phyloP scores from a whole-genome alignment of 306 rosid species.

The Gleditsia sinensis region DNA sequence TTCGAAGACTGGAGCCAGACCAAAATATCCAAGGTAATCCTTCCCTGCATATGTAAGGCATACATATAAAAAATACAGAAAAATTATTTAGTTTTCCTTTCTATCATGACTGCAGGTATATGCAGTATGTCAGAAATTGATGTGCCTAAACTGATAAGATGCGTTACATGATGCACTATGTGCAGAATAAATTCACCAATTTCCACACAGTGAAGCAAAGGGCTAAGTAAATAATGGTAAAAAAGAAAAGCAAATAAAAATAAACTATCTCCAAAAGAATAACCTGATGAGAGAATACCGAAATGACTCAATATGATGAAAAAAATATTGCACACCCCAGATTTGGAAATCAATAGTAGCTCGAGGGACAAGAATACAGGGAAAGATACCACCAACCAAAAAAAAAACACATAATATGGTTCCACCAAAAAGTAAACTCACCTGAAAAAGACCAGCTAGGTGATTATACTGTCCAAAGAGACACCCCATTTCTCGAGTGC shows the following conservation, averaged over 20 bases:
- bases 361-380: constrained; percentile 23
- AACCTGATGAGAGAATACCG: background rate
- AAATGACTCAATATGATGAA: constrained; percentile 22
- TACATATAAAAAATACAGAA: constrained; percentile 47
- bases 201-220: constrained; percentile 10
- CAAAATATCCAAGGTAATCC: constrained; percentile 97
- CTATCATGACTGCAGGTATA: constrained; percentile 23
- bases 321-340: background rate
- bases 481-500: constrained; percentile 99
- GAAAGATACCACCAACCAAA: background rate
- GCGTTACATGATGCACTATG: constrained; percentile 7
- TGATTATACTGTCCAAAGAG: constrained; percentile 98
- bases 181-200: constrained; percentile 17
- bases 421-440: constrained; percentile 33
- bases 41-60: constrained; percentile 90
- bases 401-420: background rate
- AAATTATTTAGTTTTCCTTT: constrained; percentile 20
- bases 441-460: constrained; percentile 95
- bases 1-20: constrained; percentile 99
- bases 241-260: background rate
- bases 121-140: constrained; percentile 13
- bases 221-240: constrained; percentile 4
- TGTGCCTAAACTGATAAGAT: constrained; percentile 16
- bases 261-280: constrained; percentile 6
- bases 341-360: constrained; percentile 9